Evolutionary conservation across 768 basidiomycete genomes (phyloP).

Genomic region (Pulveroboletus sp.): DNA sequence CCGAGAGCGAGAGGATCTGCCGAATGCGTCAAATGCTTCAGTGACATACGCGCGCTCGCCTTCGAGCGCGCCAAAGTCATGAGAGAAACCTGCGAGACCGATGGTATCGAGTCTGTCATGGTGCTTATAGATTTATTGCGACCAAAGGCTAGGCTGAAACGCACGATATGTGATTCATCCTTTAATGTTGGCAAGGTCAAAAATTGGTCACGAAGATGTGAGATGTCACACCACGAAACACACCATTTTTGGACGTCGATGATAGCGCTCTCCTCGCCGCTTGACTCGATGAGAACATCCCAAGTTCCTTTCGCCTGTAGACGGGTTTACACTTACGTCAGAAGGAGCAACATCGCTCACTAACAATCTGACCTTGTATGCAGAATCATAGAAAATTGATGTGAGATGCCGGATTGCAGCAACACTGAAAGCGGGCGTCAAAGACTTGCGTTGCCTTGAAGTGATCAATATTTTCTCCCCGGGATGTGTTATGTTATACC

Average conservation of each 20-base stretch:
- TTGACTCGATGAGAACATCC: slow-evolving; percentile 23
- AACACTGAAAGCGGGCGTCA: slow-evolving; percentile 37
- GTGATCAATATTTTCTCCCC: background rate
- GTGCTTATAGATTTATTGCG: no score
- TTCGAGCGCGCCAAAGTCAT: no score
- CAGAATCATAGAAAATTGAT: slow-evolving; percentile 36
- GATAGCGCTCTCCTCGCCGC: slow-evolving; percentile 9
- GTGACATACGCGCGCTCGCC: no score
- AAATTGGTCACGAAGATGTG: background rate
- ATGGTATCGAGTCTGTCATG: no score
- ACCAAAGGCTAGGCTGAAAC: no score
- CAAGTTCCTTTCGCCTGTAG: no score
- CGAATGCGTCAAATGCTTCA: no score
- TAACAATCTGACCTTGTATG: slow-evolving; percentile 11
- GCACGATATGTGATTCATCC: background rate
- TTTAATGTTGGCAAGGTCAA: background rate
- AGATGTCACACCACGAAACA: background rate
- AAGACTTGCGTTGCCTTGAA: slow-evolving; percentile 33
- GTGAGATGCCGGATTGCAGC: slow-evolving; percentile 35
- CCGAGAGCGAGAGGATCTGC: no score
- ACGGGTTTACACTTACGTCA: no score
- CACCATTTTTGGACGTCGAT: slow-evolving; percentile 37
- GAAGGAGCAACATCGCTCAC: slow-evolving; percentile 12
- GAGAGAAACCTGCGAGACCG: no score
- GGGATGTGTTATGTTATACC: slow-evolving; percentile 33